phyloP scores from a whole-genome alignment of 306 rosid species.

The cucumber (Cucumis sativus) region DNA sequence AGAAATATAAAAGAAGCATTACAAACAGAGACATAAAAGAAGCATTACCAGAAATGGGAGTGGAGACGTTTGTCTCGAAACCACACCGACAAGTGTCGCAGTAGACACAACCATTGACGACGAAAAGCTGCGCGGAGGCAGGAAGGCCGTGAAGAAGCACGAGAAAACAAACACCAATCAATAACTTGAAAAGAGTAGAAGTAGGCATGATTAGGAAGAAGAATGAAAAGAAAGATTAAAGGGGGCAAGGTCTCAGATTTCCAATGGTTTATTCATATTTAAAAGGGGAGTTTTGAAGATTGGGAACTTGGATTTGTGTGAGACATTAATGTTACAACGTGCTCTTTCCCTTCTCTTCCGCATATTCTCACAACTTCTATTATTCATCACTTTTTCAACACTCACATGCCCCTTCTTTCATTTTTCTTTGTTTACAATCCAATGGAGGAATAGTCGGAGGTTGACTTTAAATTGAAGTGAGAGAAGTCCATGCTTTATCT shows the following conservation, averaged over 20 bases:
- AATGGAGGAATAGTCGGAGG: neutral
- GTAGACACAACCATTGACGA: conserved; percentile 37
- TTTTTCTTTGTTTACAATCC: neutral
- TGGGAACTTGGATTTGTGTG: neutral
- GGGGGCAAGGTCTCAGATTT: neutral
- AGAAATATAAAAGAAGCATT: no score
- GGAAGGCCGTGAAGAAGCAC: no score
- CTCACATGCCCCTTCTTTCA: no score
- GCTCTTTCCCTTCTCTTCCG: neutral
- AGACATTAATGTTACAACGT: neutral
- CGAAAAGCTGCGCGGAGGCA: conserved; percentile 13
- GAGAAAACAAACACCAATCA: neutral
- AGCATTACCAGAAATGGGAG: conserved; percentile 24
- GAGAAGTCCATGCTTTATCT: neutral
- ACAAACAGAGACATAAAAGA: no score
- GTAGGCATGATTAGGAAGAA: neutral
- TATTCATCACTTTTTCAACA: no score
- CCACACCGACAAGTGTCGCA: conserved; percentile 81
- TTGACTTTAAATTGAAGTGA: neutral
- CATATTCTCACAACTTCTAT: neutral
- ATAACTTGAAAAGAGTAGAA: neutral
- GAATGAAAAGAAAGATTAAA: neutral
- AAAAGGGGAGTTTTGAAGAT: neutral
- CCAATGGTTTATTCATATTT: neutral
- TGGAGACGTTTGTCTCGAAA: conserved; percentile 54